Base-by-base conservation (phyloP, 345 rosid species). In the Eutrema yunnanense region DNA sequence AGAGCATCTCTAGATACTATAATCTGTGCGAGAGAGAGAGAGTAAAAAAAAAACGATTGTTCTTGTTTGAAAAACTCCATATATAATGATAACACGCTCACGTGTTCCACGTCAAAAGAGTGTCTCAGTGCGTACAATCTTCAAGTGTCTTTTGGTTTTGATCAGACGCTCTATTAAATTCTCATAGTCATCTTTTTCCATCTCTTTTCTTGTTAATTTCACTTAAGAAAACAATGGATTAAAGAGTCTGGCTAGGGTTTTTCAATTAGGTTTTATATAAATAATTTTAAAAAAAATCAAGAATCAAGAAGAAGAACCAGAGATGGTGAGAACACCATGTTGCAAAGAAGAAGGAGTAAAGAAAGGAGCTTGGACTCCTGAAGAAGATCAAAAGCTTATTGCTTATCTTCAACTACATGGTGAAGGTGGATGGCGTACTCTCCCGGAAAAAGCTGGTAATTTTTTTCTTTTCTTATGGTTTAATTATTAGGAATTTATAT, bases 331-430 rank as follows among this genome's bases (percentile, higher is more conserved):
- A 43, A 69, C 81, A 30, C 81, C 80, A 47, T 80, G 80, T 55
- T 74, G 83, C 68, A 72, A 67, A 54, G 64, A n/a, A n/a, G n/a
- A 66, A 22, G 83, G 81, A 11, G 22, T 82, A 50, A 82, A 77
- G 79, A 82, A 73, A 75, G 85, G 85, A 27, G 82, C 85, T 30
- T 82, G 85, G 85, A 77, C 81, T 32, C 43, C 75, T 52, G 79
- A 79, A 6, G 85, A 82, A 73, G 85, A 82, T 56, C 69, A 77
- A 58, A 82, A 79, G 58, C 81, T 82, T 22, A 55, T 73, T 26
- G 75, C 75, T 49, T 74, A 74, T 54, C 56, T 82, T 37, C 65
- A 74, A 10, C 9, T 56, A 30, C 71, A 80, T 55, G 85, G 83
- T 48, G 83, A 82, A 72, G 85, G 83, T 43, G 70, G 83, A 12